Conservation (phyloP, 768 basidiomycete species). For the Pulveroboletus sp. region DNA sequence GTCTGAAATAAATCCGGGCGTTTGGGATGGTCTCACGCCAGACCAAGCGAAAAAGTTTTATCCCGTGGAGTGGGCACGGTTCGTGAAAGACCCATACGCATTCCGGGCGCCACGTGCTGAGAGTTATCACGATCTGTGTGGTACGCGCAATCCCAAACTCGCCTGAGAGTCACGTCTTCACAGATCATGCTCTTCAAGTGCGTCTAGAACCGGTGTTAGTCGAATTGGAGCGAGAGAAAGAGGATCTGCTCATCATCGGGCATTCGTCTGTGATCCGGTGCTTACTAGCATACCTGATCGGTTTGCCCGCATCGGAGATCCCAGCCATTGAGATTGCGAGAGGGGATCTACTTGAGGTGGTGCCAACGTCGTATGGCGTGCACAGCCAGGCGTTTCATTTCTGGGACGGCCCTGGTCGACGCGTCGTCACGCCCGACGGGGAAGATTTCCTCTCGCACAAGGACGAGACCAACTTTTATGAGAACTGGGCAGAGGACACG, state of each 20-base stretch:
- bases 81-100: conserved; percentile 88
- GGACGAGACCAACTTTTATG: conserved; percentile 79
- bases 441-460: conserved; percentile 33
- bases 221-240: conserved; percentile 90
- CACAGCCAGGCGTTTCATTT: conserved; percentile 87
- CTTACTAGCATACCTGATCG: conserved; percentile 88
- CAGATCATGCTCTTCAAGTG: conserved; percentile 42
- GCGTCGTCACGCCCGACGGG: conserved; percentile 35
- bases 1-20: conserved; percentile 96
- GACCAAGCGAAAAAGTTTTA: conserved; percentile 87
- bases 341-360: conserved; percentile 92
- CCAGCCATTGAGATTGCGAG: conserved; percentile 96
- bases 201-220: conserved; percentile 90
- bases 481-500: conserved; percentile 81
- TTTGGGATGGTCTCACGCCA: conserved; percentile 94
- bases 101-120: conserved; percentile 92
- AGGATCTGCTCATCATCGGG: conserved; percentile 93
- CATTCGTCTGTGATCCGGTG: conserved; percentile 98
- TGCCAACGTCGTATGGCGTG: conserved; percentile 86
- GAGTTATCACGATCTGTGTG: conserved; percentile 93
- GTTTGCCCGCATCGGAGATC: conserved; percentile 91
- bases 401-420: conserved; percentile 82
- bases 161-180: not conserved
- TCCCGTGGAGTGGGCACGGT: conserved; percentile 91
- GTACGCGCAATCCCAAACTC: conserved; percentile 35